phyloP scores from a whole-genome alignment of 768 basidiomycete species.

The Galerina sulciceps region DNA sequence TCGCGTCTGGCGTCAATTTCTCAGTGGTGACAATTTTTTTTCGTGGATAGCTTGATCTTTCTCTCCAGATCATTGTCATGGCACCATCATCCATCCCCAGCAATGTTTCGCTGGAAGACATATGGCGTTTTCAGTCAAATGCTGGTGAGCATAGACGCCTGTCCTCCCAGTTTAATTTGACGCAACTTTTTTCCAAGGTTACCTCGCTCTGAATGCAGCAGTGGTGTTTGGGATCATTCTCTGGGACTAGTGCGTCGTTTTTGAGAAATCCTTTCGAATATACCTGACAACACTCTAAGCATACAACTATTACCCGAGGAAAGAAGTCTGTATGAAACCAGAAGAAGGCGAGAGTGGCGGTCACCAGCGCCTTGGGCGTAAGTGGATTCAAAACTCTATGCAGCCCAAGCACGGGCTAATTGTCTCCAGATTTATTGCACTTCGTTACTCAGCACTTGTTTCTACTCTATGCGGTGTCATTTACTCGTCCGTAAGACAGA shows the following conservation, averaged over 20 bases:
- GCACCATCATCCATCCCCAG: conserved; percentile 7
- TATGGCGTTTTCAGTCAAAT: conserved; percentile 19
- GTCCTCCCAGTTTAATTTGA: neutral
- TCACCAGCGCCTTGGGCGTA: conserved; percentile 34
- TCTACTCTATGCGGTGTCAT: conserved; percentile 32
- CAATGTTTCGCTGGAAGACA: conserved; percentile 12
- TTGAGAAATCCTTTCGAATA: neutral
- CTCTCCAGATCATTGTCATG: conserved; percentile 7
- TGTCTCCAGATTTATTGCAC: conserved; percentile 30
- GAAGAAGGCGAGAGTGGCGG: conserved; percentile 28
- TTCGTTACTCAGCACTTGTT: conserved; percentile 35
- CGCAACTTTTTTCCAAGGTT: conserved; percentile 1
- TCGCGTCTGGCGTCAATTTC: neutral
- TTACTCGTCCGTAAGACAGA: conserved; percentile 29
- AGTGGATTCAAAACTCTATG: conserved; percentile 7
- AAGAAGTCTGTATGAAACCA: conserved; percentile 26
- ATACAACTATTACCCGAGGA: conserved; percentile 33
- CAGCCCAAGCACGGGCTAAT: neutral
- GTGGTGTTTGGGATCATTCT: conserved; percentile 34
- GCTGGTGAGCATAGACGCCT: conserved; percentile 3
- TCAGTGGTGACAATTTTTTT: neutral
- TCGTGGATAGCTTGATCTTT: neutral
- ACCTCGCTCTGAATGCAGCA: conserved; percentile 27
- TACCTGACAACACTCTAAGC: conserved; percentile 13
- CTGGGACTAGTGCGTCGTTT: conserved; percentile 34